A percentile compares a stretch with the other conserved stretches of the same genome.
Evolutionary conservation across 495 filamentous ascomycete genomes (phyloP).

Genomic region (Penicillium longicatenatum): DNA sequence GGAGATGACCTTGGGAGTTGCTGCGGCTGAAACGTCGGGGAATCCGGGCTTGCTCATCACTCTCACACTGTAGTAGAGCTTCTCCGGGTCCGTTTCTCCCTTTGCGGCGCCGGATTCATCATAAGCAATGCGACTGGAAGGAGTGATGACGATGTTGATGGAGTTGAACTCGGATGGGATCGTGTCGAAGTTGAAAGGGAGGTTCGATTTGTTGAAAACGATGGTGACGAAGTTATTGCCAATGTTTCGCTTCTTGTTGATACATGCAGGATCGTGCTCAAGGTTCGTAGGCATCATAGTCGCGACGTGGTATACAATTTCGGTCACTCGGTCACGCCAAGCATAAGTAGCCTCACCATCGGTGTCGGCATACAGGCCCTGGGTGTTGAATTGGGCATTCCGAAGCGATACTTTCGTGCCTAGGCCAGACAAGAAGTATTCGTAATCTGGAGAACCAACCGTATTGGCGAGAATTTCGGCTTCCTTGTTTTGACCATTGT

Average conservation of each 20-base stretch:
- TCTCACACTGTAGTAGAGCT: constrained; percentile 78
- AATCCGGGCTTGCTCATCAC: constrained; percentile 83
- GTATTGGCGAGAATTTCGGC: constrained; percentile 82
- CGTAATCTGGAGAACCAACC: constrained; percentile 80
- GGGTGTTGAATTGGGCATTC: constrained; percentile 85
- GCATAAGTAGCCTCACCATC: constrained; percentile 88
- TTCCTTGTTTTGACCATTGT: constrained; percentile 77
- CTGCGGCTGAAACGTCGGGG: constrained; percentile 85
- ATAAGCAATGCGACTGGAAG: constrained; percentile 62
- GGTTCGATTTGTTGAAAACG: constrained; percentile 92
- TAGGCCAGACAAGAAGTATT: constrained; percentile 75
- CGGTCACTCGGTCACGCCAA: constrained; percentile 92
- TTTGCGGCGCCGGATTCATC: constrained; percentile 27
- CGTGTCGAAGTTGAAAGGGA: constrained; percentile 84
- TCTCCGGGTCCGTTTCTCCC: constrained; percentile 35
- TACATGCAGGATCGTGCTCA: constrained; percentile 70
- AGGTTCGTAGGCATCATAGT: constrained; percentile 95
- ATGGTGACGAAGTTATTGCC: constrained; percentile 99
- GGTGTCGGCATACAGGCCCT: constrained; percentile 80
- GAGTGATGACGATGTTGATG: constrained; percentile 93
- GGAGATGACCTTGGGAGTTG: constrained; percentile 82
- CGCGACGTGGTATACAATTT: constrained; percentile 92
- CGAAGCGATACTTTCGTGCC: constrained; percentile 79
- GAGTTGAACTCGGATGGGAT: constrained; percentile 93
- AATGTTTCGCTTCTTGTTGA: constrained; percentile 90